These are phyloP conservation scores for Fusarium ambrosium DNA, from an alignment of 2,329 filamentous ascomycete genomes.

Conservation along the genomic window DNA sequence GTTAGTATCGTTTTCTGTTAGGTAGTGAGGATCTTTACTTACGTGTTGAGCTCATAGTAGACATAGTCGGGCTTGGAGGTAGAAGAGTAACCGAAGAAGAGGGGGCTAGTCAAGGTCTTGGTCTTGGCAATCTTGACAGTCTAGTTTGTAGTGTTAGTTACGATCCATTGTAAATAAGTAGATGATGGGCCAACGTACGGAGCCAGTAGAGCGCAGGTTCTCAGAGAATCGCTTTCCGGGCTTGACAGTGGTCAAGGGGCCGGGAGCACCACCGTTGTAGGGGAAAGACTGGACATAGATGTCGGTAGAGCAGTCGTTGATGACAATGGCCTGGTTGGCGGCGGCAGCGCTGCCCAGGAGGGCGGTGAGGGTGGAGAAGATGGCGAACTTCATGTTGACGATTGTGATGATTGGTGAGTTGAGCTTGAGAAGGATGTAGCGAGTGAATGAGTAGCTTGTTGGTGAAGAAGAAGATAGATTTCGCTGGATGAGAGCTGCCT, in stretches of 20 bases:
- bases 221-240: constrained; percentile 54
- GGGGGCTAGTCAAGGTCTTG: constrained; percentile 53
- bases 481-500: constrained; percentile 7
- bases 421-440: constrained; percentile 6
- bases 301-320: constrained; percentile 51
- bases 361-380: constrained; percentile 47
- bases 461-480: neutral
- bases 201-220: constrained; percentile 52
- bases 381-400: constrained; percentile 49
- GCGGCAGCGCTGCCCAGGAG: constrained; percentile 50
- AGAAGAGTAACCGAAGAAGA: constrained; percentile 61
- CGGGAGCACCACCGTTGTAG: constrained; percentile 49
- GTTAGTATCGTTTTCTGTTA: neutral
- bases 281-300: constrained; percentile 57
- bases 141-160: constrained; percentile 48
- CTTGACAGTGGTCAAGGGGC: constrained; percentile 50
- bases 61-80: constrained; percentile 51
- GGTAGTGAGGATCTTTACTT: constrained; percentile 8
- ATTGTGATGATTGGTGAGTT: neutral
- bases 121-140: constrained; percentile 58
- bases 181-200: constrained; percentile 43
- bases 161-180: neutral
- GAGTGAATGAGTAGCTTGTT: neutral
- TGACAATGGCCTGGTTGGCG: constrained; percentile 54
- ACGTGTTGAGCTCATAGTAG: constrained; percentile 58